phyloP scores from a whole-genome alignment of 306 rosid species.

The Carpinus viminea region DNA sequence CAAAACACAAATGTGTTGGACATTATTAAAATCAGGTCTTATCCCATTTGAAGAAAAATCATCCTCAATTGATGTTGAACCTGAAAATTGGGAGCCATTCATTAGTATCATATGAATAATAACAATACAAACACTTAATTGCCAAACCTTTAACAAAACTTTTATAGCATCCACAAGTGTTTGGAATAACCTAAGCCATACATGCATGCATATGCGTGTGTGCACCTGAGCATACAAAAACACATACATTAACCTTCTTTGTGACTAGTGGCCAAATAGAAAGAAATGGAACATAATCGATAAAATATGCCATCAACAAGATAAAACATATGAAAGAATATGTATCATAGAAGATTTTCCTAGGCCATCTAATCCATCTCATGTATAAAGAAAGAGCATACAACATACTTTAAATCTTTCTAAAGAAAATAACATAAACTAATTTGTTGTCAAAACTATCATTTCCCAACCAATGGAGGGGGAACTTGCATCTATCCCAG shows the following conservation, averaged over 20 bases:
- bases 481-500: slow-evolving; percentile 23
- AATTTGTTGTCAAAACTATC: too few relatives aligned
- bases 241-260: background rate
- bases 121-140: background rate
- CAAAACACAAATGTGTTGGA: slow-evolving; percentile 15
- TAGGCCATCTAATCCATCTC: slow-evolving; percentile 17
- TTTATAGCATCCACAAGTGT: background rate
- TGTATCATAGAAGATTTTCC: background rate
- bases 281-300: slow-evolving; percentile 12
- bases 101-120: slow-evolving; percentile 12
- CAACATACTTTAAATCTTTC: background rate
- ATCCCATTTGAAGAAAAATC: slow-evolving; percentile 93
- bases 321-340: background rate
- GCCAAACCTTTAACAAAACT: background rate
- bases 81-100: slow-evolving; percentile 47
- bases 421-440: too few relatives aligned
- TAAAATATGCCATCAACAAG: slow-evolving; percentile 8
- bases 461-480: slow-evolving; percentile 17
- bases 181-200: background rate
- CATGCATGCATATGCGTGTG: too few relatives aligned
- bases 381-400: slow-evolving; percentile 1
- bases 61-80: slow-evolving; percentile 74
- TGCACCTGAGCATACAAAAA: background rate
- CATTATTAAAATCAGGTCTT: slow-evolving; percentile 33
- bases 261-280: background rate